Evolutionary conservation across 2,329 filamentous ascomycete species (phyloP).

Genomic region (Verticillium nubilum): DNA sequence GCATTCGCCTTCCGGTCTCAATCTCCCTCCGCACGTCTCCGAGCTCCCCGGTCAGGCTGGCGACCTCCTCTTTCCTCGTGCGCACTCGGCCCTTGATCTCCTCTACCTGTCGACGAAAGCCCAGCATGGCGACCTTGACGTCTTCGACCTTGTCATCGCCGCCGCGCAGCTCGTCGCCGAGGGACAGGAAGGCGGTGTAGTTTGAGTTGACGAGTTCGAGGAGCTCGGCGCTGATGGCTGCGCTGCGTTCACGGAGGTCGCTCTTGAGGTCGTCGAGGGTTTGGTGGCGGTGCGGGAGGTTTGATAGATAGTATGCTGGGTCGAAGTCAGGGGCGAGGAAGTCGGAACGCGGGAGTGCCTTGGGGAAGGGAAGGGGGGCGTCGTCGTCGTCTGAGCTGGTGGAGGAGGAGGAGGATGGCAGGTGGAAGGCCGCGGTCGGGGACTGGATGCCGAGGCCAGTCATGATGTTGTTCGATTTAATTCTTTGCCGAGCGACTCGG

Average conservation of each 20-base stretch:
- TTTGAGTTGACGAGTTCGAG: slow-evolving; percentile 93
- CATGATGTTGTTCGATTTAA: slow-evolving; percentile 4
- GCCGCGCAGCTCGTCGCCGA: slow-evolving; percentile 76
- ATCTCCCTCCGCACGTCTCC: slow-evolving; percentile 58
- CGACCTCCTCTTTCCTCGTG: slow-evolving; percentile 58
- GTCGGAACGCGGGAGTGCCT: slow-evolving; percentile 73
- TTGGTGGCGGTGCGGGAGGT: slow-evolving; percentile 81
- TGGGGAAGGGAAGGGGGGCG: slow-evolving; percentile 78
- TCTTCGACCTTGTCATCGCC: slow-evolving; percentile 91
- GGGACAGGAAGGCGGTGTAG: slow-evolving; percentile 82
- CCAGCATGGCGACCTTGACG: slow-evolving; percentile 78
- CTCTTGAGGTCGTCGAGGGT: slow-evolving; percentile 88
- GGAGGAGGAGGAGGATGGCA: slow-evolving; percentile 33
- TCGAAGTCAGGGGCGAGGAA: slow-evolving; percentile 77
- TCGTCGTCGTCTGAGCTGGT: slow-evolving; percentile 47
- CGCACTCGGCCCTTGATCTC: slow-evolving; percentile 63
- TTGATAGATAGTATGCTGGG: slow-evolving; percentile 73
- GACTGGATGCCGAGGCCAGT: slow-evolving; percentile 18
- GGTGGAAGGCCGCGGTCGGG: slow-evolving; percentile 27
- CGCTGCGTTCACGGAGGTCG: slow-evolving; percentile 76
- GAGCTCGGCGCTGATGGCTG: slow-evolving; percentile 77
- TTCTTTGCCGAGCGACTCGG: neutral
- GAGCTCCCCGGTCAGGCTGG: slow-evolving; percentile 59
- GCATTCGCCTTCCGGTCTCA: slow-evolving; percentile 53
- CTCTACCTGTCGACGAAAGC: slow-evolving; percentile 77